Base-by-base conservation (phyloP, 805 yeast species). In the Naumovozyma castellii region DNA sequence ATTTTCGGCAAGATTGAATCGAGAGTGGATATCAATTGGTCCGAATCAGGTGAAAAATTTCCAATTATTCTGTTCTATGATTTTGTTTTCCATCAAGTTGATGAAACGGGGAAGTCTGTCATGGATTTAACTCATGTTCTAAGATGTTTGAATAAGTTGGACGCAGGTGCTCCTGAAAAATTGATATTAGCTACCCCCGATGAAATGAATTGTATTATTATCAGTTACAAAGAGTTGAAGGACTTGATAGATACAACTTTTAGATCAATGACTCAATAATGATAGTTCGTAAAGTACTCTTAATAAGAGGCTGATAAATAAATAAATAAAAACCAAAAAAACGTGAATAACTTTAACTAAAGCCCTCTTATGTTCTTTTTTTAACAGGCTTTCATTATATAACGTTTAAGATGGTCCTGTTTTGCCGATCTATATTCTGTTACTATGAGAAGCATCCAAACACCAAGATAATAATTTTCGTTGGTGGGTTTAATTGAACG, bases 121-220 rank as follows among this genome's bases (percentile, higher is more conserved):
- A 65, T 86, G 42, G 96, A 92, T 60, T 67, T 92, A 50, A 79
- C 87, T 1, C 86, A 86, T 57, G 88, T 87, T 4, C 65, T 92
- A 44, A 68, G 76, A 37, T 75, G 82, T 51, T 66, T 92, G 53
- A 90, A 90, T 63, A 92, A 90, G 61, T 67, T 92, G 47, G 98
- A 92, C 56, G 94, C 90, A 4, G 97, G 97, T 1, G 72, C 81
- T 27, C 87, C 84, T 38, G 98, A 92, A 61, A 78, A 75, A 48
- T 62, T 92, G 13, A 65, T 88, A 57, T 69, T 92, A 38, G 85
- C 86, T 1, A 80, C 92, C 27, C 74, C 81, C 9, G 95, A 88
- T 58, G 95, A 86, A 56, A 80, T 78, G 66, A 80, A 76, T 34
- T 87, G 97, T 58, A 66, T 92, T 44, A 79, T 92, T 32, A 81